These are phyloP conservation scores for Plasmodium inui DNA, from an alignment of 169 alveolate species.

Conservation along the genomic window DNA sequence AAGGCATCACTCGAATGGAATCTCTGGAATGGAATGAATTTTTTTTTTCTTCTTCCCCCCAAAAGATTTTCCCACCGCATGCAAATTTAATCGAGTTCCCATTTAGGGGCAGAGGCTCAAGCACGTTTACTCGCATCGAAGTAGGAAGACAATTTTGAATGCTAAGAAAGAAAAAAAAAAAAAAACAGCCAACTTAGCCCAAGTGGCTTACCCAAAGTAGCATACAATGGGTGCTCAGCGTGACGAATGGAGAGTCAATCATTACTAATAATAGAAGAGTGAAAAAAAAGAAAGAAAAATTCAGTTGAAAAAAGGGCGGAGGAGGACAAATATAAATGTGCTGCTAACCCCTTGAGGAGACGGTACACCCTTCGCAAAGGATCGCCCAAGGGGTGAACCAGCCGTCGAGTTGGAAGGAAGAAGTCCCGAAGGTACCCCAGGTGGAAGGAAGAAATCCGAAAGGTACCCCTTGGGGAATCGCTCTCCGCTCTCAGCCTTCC, in stretches of 20 bases:
- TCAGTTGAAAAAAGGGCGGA: neutral
- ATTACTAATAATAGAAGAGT: neutral
- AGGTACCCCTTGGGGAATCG: neutral
- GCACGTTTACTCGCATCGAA: neutral
- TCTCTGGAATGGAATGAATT: neutral
- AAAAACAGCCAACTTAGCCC: neutral
- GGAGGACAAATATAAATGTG: neutral
- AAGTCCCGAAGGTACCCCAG: too few species aligned
- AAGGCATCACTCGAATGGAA: neutral
- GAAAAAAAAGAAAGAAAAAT: neutral
- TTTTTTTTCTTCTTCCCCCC: neutral
- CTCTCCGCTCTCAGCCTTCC: neutral
- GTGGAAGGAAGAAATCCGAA: neutral
- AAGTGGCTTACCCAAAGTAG: neutral
- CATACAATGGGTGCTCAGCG: neutral
- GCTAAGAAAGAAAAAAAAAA: neutral
- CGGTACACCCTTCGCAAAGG: neutral
- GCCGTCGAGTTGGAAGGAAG: too few species aligned
- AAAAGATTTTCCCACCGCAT: too few species aligned
- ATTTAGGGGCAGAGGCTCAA: neutral
- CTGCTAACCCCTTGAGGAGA: neutral
- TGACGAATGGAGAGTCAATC: neutral
- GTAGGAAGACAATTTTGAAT: neutral
- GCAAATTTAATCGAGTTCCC: neutral
- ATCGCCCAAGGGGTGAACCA: neutral